Percentiles rank a stretch among this genome's conserved stretches.
Conservation (phyloP, 2,329 filamentous ascomycete genomes). For the Botrytis tulipae region DNA sequence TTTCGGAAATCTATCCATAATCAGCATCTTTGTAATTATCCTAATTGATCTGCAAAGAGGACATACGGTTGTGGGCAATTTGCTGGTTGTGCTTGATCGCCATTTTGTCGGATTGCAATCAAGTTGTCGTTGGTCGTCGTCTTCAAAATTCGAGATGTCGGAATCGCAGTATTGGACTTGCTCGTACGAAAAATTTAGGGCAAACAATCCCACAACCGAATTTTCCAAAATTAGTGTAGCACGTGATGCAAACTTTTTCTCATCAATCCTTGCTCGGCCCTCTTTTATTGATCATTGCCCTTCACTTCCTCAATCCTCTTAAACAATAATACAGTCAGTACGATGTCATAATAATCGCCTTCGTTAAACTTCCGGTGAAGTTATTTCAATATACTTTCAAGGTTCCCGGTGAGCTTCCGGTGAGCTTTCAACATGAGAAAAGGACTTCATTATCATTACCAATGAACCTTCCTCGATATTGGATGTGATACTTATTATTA, state of each 20-base stretch:
- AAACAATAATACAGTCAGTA: background rate
- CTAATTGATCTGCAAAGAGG: slow-evolving; percentile 36
- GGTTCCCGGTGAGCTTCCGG: too few relatives aligned
- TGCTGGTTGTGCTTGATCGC: slow-evolving; percentile 99
- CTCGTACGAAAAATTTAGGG: slow-evolving; percentile 22
- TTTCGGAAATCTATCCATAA: slow-evolving; percentile 82
- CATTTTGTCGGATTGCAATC: slow-evolving; percentile 44
- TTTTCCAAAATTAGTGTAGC: slow-evolving; percentile 17
- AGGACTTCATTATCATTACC: background rate
- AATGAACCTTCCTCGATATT: background rate
- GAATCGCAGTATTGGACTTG: slow-evolving; percentile 25
- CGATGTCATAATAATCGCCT: background rate
- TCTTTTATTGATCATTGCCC: slow-evolving; percentile 12
- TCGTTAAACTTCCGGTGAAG: too few relatives aligned
- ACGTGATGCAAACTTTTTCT: slow-evolving; percentile 16
- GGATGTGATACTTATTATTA: background rate
- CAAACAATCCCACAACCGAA: slow-evolving; percentile 23
- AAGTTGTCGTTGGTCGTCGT: slow-evolving; percentile 32
- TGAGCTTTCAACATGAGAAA: background rate
- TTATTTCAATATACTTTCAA: too few relatives aligned
- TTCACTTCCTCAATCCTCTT: background rate
- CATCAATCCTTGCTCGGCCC: background rate
- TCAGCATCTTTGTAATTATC: slow-evolving; percentile 36
- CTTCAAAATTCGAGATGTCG: slow-evolving; percentile 24
- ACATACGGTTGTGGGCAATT: slow-evolving; percentile 91